Base-by-base conservation (phyloP, 2,329 filamentous ascomycete species). In the Beauveria asiatica region DNA sequence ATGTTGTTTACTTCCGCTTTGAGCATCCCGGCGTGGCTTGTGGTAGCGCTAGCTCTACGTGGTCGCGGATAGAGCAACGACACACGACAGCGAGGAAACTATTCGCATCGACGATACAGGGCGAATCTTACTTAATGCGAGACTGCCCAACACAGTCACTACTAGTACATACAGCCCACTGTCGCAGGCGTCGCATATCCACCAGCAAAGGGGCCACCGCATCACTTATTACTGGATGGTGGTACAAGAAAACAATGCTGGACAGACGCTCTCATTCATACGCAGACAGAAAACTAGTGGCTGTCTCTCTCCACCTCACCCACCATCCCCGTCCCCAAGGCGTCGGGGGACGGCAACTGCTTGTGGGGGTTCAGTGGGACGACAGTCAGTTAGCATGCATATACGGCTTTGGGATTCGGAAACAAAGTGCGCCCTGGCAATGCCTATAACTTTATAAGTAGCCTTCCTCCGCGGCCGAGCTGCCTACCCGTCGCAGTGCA, bases 401-500 rank as follows among this genome's bases (percentile, higher is more conserved):
- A 10, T 19, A 48, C 48, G 37, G 25, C 33, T 19, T 45, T 52
- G 39, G 49, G 37, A 13, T 8, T 42, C 21, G 49, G 41, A 53
- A 37, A 44, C 33, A 33, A 41, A 25, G 25, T 17, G 41, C 39
- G 25, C 16, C 11, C 37, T 59, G 37, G 19, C 8, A 23, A 27
- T 53, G 48, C 37, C 56, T 45, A 45, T 48, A 49, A 60, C 58
- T 60, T 60, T 60, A 60, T 60, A 60, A 60, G 51, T 44, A 52
- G 30, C 52, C 45, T 42, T 3, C 17, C 33, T 27, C 52, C 51
- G 25, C 45, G 13, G 39, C 13, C n/a, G 13, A 21, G 10, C 30
- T 50, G 21, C 21, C 33, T 17, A 2, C 46, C 9, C 17, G n/a
- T 37, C 8, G 9, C 21, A 41, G 13, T 19, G 10, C n/a, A 49